Percentiles rank a stretch among this genome's conserved stretches.
Evolutionary conservation across 331 rosid genomes (phyloP).

Genomic region (Acacia pycnantha): DNA sequence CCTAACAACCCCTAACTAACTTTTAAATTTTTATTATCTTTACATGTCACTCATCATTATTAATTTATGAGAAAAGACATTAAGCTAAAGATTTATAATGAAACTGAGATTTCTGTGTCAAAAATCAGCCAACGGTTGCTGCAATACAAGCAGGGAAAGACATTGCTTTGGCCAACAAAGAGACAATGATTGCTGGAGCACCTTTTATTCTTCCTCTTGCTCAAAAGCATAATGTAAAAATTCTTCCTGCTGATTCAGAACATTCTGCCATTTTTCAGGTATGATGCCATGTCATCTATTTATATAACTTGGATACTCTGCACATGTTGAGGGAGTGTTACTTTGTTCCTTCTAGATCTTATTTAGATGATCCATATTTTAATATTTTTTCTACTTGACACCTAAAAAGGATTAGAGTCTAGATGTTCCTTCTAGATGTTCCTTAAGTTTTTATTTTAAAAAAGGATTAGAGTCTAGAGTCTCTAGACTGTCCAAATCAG

Average conservation of each 20-base stretch:
- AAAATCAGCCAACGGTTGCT: slow-evolving; percentile 91
- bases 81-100: background rate
- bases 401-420: background rate
- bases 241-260: slow-evolving; percentile 99
- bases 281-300: slow-evolving; percentile 30
- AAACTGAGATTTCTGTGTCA: slow-evolving; percentile 37
- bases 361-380: background rate
- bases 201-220: slow-evolving; percentile 97
- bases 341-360: background rate
- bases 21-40: no score
- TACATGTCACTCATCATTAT: background rate
- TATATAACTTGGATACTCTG: background rate
- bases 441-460: background rate
- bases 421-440: no score
- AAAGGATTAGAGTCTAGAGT: background rate
- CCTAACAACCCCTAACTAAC: no score
- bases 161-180: slow-evolving; percentile 97
- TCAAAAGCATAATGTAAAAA: slow-evolving; percentile 74
- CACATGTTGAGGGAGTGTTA: background rate
- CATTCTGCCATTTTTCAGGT: slow-evolving; percentile 99
- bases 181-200: slow-evolving; percentile 94
- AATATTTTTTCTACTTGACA: background rate
- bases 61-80: background rate
- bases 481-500: background rate
- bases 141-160: slow-evolving; percentile 94